Evolutionary conservation across 225 moss, liverwort and hornwort genomes (phyloP).

Genomic region (Takakia lepidozioides): DNA sequence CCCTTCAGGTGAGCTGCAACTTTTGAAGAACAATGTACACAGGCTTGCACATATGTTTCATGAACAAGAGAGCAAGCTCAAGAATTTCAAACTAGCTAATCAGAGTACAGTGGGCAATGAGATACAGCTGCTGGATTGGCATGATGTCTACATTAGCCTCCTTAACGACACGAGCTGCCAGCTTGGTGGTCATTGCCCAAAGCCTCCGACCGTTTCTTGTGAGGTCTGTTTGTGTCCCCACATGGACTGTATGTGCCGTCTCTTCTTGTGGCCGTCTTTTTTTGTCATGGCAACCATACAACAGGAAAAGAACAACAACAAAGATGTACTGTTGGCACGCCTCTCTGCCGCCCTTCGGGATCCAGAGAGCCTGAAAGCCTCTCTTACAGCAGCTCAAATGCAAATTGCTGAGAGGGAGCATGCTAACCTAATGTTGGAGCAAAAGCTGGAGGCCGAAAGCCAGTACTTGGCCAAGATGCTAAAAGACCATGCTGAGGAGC

Average conservation of each 20-base stretch:
- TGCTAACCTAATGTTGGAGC: constrained; percentile 10
- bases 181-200: constrained; percentile 31
- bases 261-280: background rate
- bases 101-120: constrained; percentile 1
- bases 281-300: background rate
- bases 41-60: constrained; percentile 16
- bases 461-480: constrained; percentile 11
- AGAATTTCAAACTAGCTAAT: constrained; percentile 8
- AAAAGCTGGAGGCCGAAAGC: constrained; percentile 20
- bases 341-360: no score
- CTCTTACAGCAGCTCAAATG: constrained; percentile 15
- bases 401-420: constrained; percentile 17
- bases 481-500: constrained; percentile 21
- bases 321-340: background rate
- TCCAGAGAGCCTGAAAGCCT: constrained; percentile 16
- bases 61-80: constrained; percentile 14
- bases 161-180: constrained; percentile 46
- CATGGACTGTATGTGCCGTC: no score
- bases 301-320: no score
- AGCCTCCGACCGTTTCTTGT: constrained; percentile 16
- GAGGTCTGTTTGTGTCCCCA: constrained; percentile 29
- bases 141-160: constrained; percentile 16
- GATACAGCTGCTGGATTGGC: constrained; percentile 13
- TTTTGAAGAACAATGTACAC: constrained; percentile 16
- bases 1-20: constrained; percentile 16